Evolutionary conservation across 2,329 filamentous ascomycete genomes (phyloP), one percentile per base, ranked within the genome.

Genomic region (Cladosporium sp.): DNA sequence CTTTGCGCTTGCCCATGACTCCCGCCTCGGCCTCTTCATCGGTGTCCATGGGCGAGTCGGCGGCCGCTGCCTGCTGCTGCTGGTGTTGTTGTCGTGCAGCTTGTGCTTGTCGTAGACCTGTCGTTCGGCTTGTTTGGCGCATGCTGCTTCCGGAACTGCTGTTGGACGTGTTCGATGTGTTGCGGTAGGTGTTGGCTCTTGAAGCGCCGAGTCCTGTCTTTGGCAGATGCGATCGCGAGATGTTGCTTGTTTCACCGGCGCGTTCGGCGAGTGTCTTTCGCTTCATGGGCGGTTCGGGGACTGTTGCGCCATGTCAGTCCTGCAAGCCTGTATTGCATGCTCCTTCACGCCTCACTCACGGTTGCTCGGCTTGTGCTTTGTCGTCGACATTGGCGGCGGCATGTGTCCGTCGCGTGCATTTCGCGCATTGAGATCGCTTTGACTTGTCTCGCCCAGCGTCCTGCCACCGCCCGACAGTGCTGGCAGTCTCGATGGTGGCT

Each of bases 301-400:
- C 81, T 80, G 71, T 26, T 46, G 58, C 49, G 34, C 48, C 18
- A 8, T 66, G 69, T 75, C 60, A 75, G 71, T 49, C 43, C 57
- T 64, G 64, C 65, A 67, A 69, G 48, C 14, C 28, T 30, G 21
- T 39, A 43, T 56, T 39, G 62, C 36, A 39, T 65, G 26, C 5
- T 60, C 11, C 34, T 58, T 36, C 58, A 58, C 49, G 43, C 25
- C 32, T 48, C 64, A 73, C 75, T 75, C 79, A 83, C 83, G 76
- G 66, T 81, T 81, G 46, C 79, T 79, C 61, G 82, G 81, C 74
- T 84, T 85, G 70, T 85, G 81, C 70, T 86, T 86, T 61, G 68
- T 57, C 62, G 59, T 72, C 18, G 77, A 75, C 25, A 79, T 78
- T 13, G 81, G 80, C 58, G 77, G 76, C 75, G 85, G 79, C 67